Evolutionary conservation across 2,329 filamentous ascomycete species (phyloP).

Genomic region (Diaporthe vexans): DNA sequence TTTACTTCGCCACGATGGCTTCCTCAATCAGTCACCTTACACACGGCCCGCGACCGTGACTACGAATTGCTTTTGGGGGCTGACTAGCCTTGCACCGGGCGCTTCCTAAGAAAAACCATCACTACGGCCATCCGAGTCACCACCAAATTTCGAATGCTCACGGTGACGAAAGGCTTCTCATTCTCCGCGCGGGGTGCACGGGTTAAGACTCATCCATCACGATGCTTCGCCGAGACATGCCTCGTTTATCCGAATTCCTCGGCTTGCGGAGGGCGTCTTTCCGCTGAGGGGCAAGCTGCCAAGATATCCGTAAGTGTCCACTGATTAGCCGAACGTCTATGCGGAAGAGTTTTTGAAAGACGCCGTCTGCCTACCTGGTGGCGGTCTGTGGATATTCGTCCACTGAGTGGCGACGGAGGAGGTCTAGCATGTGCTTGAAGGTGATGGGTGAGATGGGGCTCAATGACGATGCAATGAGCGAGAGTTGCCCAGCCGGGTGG

Average conservation of each 20-base stretch:
- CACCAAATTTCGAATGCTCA: not conserved
- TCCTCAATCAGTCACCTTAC: not conserved
- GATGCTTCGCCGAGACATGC: not conserved
- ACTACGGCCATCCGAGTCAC: not conserved
- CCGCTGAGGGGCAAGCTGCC: not conserved
- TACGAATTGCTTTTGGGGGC: too few relatives aligned
- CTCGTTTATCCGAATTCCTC: not conserved
- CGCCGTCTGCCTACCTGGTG: not conserved
- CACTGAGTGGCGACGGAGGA: too few relatives aligned
- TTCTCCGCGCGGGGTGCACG: not conserved
- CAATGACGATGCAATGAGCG: not conserved
- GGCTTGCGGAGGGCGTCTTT: not conserved
- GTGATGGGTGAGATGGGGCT: not conserved
- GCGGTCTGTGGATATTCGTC: not conserved
- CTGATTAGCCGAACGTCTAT: not conserved
- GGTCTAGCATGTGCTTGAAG: not conserved
- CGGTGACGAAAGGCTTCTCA: not conserved
- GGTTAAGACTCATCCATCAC: not conserved
- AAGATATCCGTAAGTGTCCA: not conserved
- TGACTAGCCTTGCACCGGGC: not conserved
- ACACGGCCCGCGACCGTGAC: not conserved
- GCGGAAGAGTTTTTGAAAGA: not conserved
- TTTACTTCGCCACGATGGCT: conserved; percentile 6
- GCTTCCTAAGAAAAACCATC: not conserved
- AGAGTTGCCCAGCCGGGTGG: not conserved